These are phyloP conservation scores for Aureobasidium musti DNA, from an alignment of 2,329 filamentous ascomycete genomes.

Conservation along the genomic window DNA sequence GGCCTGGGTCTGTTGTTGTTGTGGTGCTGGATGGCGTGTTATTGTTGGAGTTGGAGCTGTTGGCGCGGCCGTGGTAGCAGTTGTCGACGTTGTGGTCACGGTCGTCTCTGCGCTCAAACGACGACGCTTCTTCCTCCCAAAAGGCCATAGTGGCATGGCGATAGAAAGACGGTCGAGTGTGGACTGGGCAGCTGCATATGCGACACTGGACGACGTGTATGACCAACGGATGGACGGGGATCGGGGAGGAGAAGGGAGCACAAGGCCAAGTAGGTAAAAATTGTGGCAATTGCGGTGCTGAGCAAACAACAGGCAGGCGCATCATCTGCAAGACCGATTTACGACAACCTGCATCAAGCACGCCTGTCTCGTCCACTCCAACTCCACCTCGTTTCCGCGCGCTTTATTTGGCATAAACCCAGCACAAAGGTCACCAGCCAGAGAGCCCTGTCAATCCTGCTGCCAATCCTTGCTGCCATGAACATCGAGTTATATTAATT, in stretches of 20 bases:
- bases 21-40: not conserved
- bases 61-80: not conserved
- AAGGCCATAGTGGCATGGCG: constrained; percentile 62
- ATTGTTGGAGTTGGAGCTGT: not conserved
- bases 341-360: not conserved
- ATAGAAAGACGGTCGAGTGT: constrained; percentile 58
- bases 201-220: constrained; percentile 15
- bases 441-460: constrained; percentile 17
- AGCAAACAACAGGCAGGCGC: not conserved
- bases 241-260: constrained; percentile 9
- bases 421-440: not conserved
- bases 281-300: not conserved
- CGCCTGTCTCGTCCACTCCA: no score
- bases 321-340: constrained; percentile 2
- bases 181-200: constrained; percentile 22
- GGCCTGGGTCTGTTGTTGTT: not conserved
- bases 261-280: constrained; percentile 10
- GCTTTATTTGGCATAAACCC: constrained; percentile 17
- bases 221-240: not conserved
- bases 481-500: not conserved
- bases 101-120: constrained; percentile 43
- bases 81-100: constrained; percentile 3
- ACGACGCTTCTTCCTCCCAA: constrained; percentile 71
- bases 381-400: constrained; percentile 1
- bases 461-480: constrained; percentile 6